phyloP scores from a whole-genome alignment of 805 yeast genomes.

The Pichia eremophila region DNA sequence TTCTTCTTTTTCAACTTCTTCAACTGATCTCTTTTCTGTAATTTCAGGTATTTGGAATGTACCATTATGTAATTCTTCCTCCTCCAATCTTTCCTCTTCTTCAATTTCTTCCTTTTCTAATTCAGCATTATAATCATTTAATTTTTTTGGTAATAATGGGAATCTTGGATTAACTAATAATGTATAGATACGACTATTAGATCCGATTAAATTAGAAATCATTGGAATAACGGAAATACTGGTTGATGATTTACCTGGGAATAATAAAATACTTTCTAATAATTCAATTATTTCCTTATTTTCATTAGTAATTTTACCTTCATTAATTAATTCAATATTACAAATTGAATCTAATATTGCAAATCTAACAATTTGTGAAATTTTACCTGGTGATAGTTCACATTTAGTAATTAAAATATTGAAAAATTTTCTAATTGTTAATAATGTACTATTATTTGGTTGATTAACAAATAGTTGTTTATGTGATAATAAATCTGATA shows the following conservation, averaged over 20 bases:
- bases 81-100: constrained; percentile 7
- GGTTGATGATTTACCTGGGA: constrained; percentile 54
- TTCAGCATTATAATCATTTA: background rate
- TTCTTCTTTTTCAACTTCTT: constrained; percentile 9
- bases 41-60: background rate
- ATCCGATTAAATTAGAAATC: constrained; percentile 41
- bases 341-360: constrained; percentile 30
- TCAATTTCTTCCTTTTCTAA: constrained; percentile 12
- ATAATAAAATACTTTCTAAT: constrained; percentile 48
- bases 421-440: constrained; percentile 37
- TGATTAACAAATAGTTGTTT: constrained; percentile 41
- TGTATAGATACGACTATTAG: constrained; percentile 42
- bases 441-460: constrained; percentile 31
- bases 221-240: constrained; percentile 61
- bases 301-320: constrained; percentile 15
- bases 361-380: constrained; percentile 46
- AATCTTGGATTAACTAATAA: constrained; percentile 67
- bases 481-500: constrained; percentile 63
- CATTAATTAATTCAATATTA: constrained; percentile 21
- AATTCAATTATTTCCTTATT: constrained; percentile 35
- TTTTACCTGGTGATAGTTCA: constrained; percentile 52
- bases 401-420: constrained; percentile 37
- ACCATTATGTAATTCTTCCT: background rate
- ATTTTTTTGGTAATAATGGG: constrained; percentile 34
- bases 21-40: constrained; percentile 2